These are phyloP conservation scores for Intubia oerlemansii DNA, from an alignment of 2,329 filamentous ascomycete genomes.

Conservation along the genomic window DNA sequence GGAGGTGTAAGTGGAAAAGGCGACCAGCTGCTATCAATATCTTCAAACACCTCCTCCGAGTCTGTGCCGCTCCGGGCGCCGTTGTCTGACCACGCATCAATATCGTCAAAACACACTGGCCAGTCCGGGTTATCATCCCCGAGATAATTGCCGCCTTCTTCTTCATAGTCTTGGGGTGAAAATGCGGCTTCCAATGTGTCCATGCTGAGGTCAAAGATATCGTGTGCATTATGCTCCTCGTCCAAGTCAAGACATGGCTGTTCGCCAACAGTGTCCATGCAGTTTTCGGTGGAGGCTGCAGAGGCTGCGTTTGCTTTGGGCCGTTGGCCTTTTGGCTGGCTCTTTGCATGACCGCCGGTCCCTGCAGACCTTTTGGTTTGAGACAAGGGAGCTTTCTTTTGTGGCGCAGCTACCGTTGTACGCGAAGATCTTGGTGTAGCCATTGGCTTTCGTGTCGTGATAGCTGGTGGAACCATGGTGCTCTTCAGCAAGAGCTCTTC, in stretches of 20 bases:
- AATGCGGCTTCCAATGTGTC: background rate
- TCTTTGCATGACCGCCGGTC: background rate
- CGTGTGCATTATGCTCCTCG: background rate
- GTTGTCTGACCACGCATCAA: slow-evolving; percentile 3
- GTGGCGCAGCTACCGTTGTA: background rate
- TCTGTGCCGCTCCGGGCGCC: background rate
- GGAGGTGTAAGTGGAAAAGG: too few species aligned
- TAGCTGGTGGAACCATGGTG: background rate
- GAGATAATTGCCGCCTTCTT: background rate
- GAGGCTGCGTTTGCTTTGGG: too few species aligned
- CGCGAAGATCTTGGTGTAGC: background rate
- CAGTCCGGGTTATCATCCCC: background rate
- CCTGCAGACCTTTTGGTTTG: background rate
- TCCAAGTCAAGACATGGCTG: background rate
- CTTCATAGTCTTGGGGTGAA: background rate
- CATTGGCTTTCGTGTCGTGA: background rate
- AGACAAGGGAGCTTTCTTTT: background rate
- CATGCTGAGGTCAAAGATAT: background rate
- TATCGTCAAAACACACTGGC: slow-evolving; percentile 3
- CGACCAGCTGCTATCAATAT: slow-evolving; percentile 1
- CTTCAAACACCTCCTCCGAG: background rate
- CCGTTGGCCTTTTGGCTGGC: too few species aligned
- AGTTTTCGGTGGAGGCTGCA: too few species aligned
- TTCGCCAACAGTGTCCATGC: too few species aligned
- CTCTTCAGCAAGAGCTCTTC: slow-evolving; percentile 5